Conservation (phyloP, 495 filamentous ascomycete genomes). For the Tetracladium setigerum region DNA sequence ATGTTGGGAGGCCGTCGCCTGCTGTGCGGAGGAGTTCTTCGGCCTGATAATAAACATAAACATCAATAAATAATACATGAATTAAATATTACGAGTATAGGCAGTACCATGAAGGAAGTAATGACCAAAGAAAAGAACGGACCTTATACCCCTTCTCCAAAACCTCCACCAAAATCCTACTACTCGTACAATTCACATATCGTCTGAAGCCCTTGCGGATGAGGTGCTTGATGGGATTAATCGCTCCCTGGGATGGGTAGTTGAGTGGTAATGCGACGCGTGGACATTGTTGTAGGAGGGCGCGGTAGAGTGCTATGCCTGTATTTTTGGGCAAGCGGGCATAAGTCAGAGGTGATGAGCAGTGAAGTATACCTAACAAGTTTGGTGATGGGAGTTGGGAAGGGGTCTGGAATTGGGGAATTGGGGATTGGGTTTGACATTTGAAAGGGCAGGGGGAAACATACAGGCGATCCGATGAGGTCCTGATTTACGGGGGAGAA, state of each 20-base stretch:
- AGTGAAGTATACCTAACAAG: neutral
- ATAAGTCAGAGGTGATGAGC: no score
- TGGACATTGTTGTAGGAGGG: constrained; percentile 16
- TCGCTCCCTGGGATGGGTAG: neutral
- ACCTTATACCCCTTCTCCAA: constrained; percentile 50
- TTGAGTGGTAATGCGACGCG: constrained; percentile 13
- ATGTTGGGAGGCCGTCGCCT: neutral
- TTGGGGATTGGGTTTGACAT: neutral
- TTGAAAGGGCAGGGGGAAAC: neutral
- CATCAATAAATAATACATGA: no score
- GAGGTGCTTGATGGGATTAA: constrained; percentile 32
- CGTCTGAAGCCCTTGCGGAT: constrained; percentile 46
- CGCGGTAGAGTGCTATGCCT: constrained; percentile 22
- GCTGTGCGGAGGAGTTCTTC: constrained; percentile 14
- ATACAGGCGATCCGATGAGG: constrained; percentile 20
- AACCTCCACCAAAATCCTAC: constrained; percentile 31
- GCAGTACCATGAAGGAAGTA: neutral
- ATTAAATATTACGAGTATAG: neutral
- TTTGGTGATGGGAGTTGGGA: neutral
- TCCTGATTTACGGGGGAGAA: constrained; percentile 11
- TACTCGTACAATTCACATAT: constrained; percentile 39
- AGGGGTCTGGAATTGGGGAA: neutral
- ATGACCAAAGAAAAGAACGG: constrained; percentile 25
- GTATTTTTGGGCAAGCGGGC: no score
- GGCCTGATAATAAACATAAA: constrained; percentile 5